Evolutionary conservation across 164 flowering plant genomes (phyloP).

Genomic region (Vitis cinerea): DNA sequence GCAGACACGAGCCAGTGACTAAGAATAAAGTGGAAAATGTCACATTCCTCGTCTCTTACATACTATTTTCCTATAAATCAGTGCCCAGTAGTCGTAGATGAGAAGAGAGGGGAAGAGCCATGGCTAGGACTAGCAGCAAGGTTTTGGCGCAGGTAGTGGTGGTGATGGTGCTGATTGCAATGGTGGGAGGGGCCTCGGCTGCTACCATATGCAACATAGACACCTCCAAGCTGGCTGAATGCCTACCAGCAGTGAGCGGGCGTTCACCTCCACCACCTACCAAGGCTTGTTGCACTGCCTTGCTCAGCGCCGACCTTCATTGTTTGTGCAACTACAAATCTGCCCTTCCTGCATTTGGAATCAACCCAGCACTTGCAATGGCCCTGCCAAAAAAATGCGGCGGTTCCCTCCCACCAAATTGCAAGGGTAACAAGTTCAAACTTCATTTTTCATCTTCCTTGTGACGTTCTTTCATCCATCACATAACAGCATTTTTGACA

Average conservation of each 20-base stretch:
- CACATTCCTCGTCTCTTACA: background rate
- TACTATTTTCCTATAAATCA: background rate
- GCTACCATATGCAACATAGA: conserved; percentile 45
- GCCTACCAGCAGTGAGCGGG: conserved; percentile 53
- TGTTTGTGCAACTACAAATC: conserved; percentile 53
- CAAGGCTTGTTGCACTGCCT: conserved; percentile 36
- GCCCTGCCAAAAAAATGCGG: conserved; percentile 51
- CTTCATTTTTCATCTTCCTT: too few species aligned
- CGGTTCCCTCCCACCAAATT: conserved; percentile 31
- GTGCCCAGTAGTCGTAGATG: background rate
- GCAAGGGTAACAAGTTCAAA: conserved; percentile 23
- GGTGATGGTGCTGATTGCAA: conserved; percentile 14
- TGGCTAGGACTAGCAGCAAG: background rate
- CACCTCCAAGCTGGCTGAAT: conserved; percentile 31
- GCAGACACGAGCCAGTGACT: too few species aligned
- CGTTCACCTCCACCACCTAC: conserved; percentile 39
- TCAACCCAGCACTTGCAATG: conserved; percentile 48
- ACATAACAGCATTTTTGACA: too few species aligned
- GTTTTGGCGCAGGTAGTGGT: background rate
- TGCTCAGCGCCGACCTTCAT: conserved; percentile 36
- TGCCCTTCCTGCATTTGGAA: conserved; percentile 38
- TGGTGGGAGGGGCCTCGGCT: conserved; percentile 22
- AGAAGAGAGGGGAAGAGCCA: background rate
- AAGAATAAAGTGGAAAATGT: too few species aligned
- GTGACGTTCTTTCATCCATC: too few species aligned